These are phyloP conservation scores for Penicillium sp. DNA, from an alignment of 2,329 filamentous ascomycete genomes.

Conservation along the genomic window DNA sequence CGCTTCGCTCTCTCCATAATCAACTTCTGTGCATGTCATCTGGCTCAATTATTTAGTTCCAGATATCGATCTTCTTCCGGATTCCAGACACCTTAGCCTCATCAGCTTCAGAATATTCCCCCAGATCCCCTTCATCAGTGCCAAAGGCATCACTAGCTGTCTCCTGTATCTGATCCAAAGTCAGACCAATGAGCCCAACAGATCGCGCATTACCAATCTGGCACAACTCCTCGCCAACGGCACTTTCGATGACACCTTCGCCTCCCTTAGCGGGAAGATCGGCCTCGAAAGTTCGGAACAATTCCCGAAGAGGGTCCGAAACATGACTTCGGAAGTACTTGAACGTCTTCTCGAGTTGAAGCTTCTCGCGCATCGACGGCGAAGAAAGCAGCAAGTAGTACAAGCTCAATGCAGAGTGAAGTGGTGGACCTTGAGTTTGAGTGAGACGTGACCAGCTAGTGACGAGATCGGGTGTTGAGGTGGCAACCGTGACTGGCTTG, in stretches of 20 bases:
- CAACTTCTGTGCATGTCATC: neutral
- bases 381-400: conserved; percentile 56
- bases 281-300: conserved; percentile 32
- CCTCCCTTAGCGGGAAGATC: conserved; percentile 36
- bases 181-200: conserved; percentile 33
- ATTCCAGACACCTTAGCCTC: conserved; percentile 28
- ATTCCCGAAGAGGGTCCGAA: conserved; percentile 31
- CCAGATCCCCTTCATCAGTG: conserved; percentile 26
- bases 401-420: conserved; percentile 56
- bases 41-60: conserved; percentile 6
- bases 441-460: conserved; percentile 50
- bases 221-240: conserved; percentile 36
- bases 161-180: conserved; percentile 38
- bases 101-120: conserved; percentile 30
- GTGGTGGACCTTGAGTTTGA: conserved; percentile 46
- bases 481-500: conserved; percentile 45
- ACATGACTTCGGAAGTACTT: conserved; percentile 34
- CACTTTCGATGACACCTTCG: conserved; percentile 35
- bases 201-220: conserved; percentile 36
- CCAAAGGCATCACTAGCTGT: conserved; percentile 30
- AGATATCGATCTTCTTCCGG: conserved; percentile 24
- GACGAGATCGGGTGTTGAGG: conserved; percentile 36
- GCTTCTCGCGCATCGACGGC: conserved; percentile 43
- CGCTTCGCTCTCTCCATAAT: neutral
- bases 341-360: conserved; percentile 45